phyloP scores from a whole-genome alignment of 2,329 filamentous ascomycete species.

The Fusarium marasasianum region DNA sequence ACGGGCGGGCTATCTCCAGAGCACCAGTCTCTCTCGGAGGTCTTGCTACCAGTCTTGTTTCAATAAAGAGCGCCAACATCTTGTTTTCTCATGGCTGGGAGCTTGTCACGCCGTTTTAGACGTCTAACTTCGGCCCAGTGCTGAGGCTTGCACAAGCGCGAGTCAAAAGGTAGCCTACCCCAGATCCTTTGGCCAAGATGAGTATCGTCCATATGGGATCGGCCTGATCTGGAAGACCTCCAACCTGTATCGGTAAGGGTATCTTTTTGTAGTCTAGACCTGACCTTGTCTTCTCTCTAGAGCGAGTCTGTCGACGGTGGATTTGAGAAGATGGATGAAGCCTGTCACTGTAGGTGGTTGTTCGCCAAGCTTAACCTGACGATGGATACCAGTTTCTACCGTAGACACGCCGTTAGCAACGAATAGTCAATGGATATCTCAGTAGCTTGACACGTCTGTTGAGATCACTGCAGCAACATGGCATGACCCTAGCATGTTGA shows the following conservation, averaged over 20 bases:
- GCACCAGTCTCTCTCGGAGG: constrained; percentile 3
- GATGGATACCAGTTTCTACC: constrained; percentile 23
- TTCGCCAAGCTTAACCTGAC: constrained; percentile 26
- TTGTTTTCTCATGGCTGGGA: neutral
- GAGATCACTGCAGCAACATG: constrained; percentile 38
- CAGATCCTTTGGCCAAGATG: constrained; percentile 22
- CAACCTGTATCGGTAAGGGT: constrained; percentile 9
- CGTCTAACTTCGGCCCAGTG: constrained; percentile 13
- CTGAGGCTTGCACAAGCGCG: constrained; percentile 20
- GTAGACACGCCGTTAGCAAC: constrained; percentile 18
- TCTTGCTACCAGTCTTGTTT: constrained; percentile 8
- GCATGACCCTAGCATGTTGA: constrained; percentile 26
- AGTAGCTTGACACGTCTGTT: constrained; percentile 19
- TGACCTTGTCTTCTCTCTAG: constrained; percentile 7
- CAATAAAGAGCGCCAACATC: neutral
- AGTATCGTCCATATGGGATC: constrained; percentile 5
- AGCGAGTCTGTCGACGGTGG: constrained; percentile 18
- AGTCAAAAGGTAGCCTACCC: constrained; percentile 25
- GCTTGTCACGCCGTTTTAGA: constrained; percentile 15
- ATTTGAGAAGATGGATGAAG: constrained; percentile 16
- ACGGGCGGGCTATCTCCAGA: constrained; percentile 2
- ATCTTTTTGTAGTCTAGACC: constrained; percentile 22
- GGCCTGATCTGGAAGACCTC: constrained; percentile 24
- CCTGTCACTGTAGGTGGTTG: constrained; percentile 5
- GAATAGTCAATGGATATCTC: constrained; percentile 20